Evolutionary conservation across 495 filamentous ascomycete genomes (phyloP).

Genomic region (Xylaria grammica): DNA sequence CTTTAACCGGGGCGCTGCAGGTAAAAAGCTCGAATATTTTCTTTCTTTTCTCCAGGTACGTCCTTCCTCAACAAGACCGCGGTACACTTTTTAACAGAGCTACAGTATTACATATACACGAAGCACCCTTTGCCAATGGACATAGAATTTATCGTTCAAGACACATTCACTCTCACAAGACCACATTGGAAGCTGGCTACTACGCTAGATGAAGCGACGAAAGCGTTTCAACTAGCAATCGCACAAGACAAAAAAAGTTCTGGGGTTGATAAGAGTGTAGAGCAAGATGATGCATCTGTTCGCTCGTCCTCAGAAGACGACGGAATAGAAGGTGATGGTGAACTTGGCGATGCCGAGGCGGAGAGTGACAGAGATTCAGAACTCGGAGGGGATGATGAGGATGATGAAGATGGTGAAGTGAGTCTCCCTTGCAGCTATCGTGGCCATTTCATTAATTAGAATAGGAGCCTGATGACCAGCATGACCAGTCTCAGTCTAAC

Average conservation of each 20-base stretch:
- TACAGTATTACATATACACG: conserved; percentile 90
- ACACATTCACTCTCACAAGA: conserved; percentile 80
- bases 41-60: conserved; percentile 86
- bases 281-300: conserved; percentile 72
- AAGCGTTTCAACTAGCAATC: conserved; percentile 84
- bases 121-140: conserved; percentile 96
- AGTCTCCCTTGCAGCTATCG: not conserved
- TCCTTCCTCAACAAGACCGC: not conserved
- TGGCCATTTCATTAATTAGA: not conserved
- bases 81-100: conserved; percentile 28
- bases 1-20: conserved; percentile 89
- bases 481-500: conserved; percentile 49
- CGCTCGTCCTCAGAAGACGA: conserved; percentile 69
- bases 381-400: conserved; percentile 56
- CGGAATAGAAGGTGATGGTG: conserved; percentile 64
- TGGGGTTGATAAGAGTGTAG: conserved; percentile 67
- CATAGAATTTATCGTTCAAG: conserved; percentile 94
- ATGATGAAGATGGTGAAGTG: conserved; percentile 35
- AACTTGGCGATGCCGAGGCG: conserved; percentile 40
- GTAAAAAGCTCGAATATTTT: conserved; percentile 98
- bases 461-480: conserved; percentile 49
- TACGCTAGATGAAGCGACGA: conserved; percentile 80
- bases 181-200: conserved; percentile 90
- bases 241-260: conserved; percentile 84
- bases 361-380: conserved; percentile 53